Evolutionary conservation across 2,329 filamentous ascomycete species (phyloP).

Genomic region (Exophiala alcalophila): DNA sequence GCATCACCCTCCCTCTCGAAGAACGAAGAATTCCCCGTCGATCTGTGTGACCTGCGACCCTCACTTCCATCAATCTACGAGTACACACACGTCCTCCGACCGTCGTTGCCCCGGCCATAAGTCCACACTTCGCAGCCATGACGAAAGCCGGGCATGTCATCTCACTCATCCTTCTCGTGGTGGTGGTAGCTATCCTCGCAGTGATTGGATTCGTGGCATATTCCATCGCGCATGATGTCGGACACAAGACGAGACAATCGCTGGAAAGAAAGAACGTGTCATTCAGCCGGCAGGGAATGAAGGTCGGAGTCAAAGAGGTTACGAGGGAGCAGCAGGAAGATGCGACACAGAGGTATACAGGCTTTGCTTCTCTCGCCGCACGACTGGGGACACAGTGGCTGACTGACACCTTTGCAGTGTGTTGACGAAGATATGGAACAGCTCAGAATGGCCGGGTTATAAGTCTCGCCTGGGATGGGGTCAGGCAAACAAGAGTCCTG

Average conservation of each 20-base stretch:
- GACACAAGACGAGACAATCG: conserved; percentile 55
- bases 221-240: conserved; percentile 57
- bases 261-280: conserved; percentile 64
- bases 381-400: not conserved
- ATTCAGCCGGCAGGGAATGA: conserved; percentile 59
- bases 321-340: conserved; percentile 58
- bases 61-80: no score
- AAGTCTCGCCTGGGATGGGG: conserved; percentile 44
- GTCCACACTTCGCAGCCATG: no score
- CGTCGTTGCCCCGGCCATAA: no score
- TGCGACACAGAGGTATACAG: conserved; percentile 54
- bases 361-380: no score
- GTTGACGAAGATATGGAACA: conserved; percentile 51
- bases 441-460: conserved; percentile 46
- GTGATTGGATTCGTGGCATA: conserved; percentile 58
- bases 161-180: conserved; percentile 56
- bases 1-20: no score
- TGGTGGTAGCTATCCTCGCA: conserved; percentile 50
- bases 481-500: conserved; percentile 14
- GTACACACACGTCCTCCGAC: no score
- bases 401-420: conserved; percentile 35
- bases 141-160: conserved; percentile 39
- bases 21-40: no score
- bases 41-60: no score
- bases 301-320: conserved; percentile 59